A percentile compares a stretch with the other conserved stretches of the same genome.
Evolutionary conservation across 805 yeast genomes (phyloP).

Genomic region (Zygoascus tannicola): DNA sequence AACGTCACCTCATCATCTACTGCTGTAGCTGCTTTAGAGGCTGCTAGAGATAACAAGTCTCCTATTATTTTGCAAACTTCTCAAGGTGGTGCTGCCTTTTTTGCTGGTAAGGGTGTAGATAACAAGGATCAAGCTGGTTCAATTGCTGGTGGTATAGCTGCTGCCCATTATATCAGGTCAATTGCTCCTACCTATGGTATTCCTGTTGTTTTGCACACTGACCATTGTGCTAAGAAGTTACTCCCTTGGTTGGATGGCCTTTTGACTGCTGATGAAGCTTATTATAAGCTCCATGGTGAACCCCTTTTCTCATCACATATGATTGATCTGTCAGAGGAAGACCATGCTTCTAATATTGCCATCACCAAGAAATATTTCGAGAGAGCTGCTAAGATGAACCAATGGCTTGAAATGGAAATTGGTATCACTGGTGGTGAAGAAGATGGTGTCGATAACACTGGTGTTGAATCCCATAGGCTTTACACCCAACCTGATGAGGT

Average conservation of each 20-base stretch:
- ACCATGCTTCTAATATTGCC: conserved; percentile 90
- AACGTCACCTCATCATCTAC: conserved; percentile 97
- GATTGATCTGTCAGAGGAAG: conserved; percentile 95
- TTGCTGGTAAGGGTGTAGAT: conserved; percentile 98
- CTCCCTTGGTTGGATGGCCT: conserved; percentile 98
- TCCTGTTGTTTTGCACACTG: conserved; percentile 95
- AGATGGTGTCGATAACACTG: conserved; percentile 99
- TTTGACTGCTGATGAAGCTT: conserved; percentile 93
- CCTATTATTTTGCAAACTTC: conserved; percentile 97
- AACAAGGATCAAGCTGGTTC: conserved; percentile 92
- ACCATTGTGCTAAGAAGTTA: conserved; percentile 97
- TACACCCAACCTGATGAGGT: conserved; percentile 97
- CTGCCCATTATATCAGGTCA: conserved; percentile 94
- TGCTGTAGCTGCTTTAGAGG: conserved; percentile 92
- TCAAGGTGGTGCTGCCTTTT: conserved; percentile 99
- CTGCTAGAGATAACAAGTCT: conserved; percentile 87
- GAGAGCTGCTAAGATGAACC: conserved; percentile 88
- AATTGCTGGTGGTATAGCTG: conserved; percentile 90
- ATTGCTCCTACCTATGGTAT: conserved; percentile 94
- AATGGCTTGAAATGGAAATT: conserved; percentile 99
- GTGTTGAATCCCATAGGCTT: conserved; percentile 73
- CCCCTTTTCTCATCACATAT: conserved; percentile 98
- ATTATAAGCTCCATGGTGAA: conserved; percentile 76
- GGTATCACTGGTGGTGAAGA: conserved; percentile 99
- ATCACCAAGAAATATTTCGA: conserved; percentile 90